Evolutionary conservation across 176 grass and related monocot genomes (phyloP), one percentile per base, ranked within the genome.

Genomic region (Phragmites australis): DNA sequence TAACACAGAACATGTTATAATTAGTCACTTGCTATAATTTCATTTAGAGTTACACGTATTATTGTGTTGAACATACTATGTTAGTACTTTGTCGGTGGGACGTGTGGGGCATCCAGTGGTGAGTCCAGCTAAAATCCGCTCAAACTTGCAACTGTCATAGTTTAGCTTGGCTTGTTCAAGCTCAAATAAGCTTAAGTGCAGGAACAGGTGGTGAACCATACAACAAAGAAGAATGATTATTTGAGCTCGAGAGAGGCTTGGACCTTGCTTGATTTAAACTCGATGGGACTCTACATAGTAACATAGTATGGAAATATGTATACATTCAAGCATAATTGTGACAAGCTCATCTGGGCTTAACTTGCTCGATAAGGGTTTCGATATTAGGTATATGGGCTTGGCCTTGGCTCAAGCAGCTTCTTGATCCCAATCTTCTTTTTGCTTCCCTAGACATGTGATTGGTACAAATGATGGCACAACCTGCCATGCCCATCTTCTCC

Each of bases 1-100:
- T 57, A 46, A 74, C 19, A 10, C 13, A 81, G 14, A 60, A 64
- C 46, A 72, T 80, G 76, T 17, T 47, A 67, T 47, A 65, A 74
- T 53, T 75, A 42, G 1, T 72, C 48, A 64, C 2, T 54, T 16
- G 9, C 8, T 72, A 43, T 86, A 5, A 42, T 22, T 65, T 64
- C 58, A 27, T 76, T 58, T 58, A 41, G 13, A 37, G 37, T 44
- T 46, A 46, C 39, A n/a, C n/a, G n/a, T 8, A 37, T 49, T 68
- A 49, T 19, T 30, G 8, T 32, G 16, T 47, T 0, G 13, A 65
- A 65, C 29, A n/a, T n/a, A n/a, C n/a, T n/a, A n/a, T n/a, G n/a
- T n/a, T 29, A 59, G 43, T 43, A 81, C 11, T 58, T 21, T 59
- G 27, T 46, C 50, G 14, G 18, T 46, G 16, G 74, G 41, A 17